Evolutionary conservation across 179 eudicot species (phyloP).

Genomic region (Spergularia azorica): DNA sequence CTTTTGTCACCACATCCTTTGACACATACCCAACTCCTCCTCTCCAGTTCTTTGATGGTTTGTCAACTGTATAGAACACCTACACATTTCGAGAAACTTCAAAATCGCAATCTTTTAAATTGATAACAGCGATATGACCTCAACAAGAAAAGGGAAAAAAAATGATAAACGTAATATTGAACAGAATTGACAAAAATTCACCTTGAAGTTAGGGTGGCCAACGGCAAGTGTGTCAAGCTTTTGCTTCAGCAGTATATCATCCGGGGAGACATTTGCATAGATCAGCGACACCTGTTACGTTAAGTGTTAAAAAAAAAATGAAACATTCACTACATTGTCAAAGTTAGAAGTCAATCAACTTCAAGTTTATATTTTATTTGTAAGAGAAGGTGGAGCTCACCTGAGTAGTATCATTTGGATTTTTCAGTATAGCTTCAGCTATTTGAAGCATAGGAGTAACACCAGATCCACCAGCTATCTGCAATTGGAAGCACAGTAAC

Average conservation of each 20-base stretch:
- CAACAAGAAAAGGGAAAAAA: too few species aligned
- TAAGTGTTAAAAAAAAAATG: conserved; percentile 12
- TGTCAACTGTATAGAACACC: conserved; percentile 94
- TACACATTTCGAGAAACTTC: conserved; percentile 27
- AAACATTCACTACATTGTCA: not conserved
- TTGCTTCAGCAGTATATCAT: conserved; percentile 89
- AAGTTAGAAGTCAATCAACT: not conserved
- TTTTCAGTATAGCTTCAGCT: conserved; percentile 83
- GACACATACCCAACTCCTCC: conserved; percentile 89
- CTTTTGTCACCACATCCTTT: conserved; percentile 85
- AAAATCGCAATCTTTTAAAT: conserved; percentile 7
- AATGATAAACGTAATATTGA: not conserved
- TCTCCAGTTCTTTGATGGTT: conserved; percentile 77
- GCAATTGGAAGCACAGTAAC: conserved; percentile 16
- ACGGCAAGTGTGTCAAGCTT: conserved; percentile 84
- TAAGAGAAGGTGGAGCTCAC: conserved; percentile 35
- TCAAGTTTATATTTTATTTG: not conserved
- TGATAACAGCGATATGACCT: too few species aligned
- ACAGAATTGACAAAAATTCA: conserved; percentile 17
- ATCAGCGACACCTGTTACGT: conserved; percentile 71
- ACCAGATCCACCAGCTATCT: conserved; percentile 98
- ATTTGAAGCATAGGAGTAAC: conserved; percentile 98
- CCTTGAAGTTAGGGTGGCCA: conserved; percentile 95
- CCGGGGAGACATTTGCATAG: conserved; percentile 90
- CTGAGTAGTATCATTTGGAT: conserved; percentile 88